Evolutionary conservation across 768 basidiomycete species (phyloP).

Genomic region (Hysterangium stoloniferum): DNA sequence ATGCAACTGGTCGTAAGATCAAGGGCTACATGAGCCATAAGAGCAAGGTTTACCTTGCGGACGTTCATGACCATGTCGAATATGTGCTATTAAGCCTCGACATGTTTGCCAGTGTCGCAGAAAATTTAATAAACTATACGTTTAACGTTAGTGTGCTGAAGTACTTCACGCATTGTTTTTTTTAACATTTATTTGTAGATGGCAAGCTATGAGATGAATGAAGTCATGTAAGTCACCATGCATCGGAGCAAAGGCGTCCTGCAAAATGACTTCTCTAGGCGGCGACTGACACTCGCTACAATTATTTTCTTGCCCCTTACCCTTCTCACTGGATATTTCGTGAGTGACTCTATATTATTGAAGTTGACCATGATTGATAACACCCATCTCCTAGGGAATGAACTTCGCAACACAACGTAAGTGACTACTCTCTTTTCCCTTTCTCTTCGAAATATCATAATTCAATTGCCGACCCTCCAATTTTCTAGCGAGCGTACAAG

Average conservation of each 20-base stretch:
- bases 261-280: conserved; percentile 39
- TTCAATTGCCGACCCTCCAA: conserved; percentile 13
- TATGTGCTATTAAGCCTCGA: conserved; percentile 62
- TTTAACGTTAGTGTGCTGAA: conserved; percentile 50
- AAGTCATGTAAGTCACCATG: conserved; percentile 48
- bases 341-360: conserved; percentile 25
- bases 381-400: conserved; percentile 43
- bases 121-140: conserved; percentile 65
- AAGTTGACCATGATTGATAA: conserved; percentile 16
- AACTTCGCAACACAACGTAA: conserved; percentile 50
- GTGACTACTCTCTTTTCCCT: conserved; percentile 28
- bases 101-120: conserved; percentile 62
- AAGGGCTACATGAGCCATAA: conserved; percentile 63
- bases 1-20: conserved; percentile 25
- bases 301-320: conserved; percentile 68
- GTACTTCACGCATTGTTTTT: neutral
- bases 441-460: neutral
- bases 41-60: conserved; percentile 62
- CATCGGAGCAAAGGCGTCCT: conserved; percentile 3
- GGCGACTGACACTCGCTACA: conserved; percentile 56
- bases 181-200: conserved; percentile 32
- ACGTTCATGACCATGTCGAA: conserved; percentile 72
- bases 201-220: conserved; percentile 69
- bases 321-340: conserved; percentile 65
- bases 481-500: neutral